Evolutionary conservation across 176 grass and related monocot species (phyloP).

Genomic region (Rhynchospora breviuscula): DNA sequence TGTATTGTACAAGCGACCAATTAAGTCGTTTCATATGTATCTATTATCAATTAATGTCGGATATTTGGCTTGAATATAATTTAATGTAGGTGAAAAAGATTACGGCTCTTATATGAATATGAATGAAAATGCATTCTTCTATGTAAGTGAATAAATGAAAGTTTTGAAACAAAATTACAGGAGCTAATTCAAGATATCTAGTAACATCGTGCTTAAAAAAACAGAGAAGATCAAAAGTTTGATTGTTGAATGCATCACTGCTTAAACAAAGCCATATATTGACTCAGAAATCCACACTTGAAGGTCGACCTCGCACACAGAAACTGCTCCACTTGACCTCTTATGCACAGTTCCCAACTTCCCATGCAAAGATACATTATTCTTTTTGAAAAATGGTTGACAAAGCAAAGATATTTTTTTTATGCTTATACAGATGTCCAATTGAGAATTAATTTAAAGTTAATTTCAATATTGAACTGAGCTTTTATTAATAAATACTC

Average conservation of each 20-base stretch:
- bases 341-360: not conserved
- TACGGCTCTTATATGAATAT: too few relatives aligned
- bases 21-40: too few relatives aligned
- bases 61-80: too few relatives aligned
- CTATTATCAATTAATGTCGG: too few relatives aligned
- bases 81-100: too few relatives aligned
- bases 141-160: too few relatives aligned
- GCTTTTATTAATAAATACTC: not conserved
- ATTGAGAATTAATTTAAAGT: not conserved
- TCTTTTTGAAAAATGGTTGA: not conserved
- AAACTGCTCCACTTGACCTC: not conserved
- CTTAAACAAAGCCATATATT: too few relatives aligned
- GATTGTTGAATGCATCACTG: not conserved
- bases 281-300: not conserved
- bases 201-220: too few relatives aligned
- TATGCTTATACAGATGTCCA: not conserved
- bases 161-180: too few relatives aligned
- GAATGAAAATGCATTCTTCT: too few relatives aligned
- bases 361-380: not conserved
- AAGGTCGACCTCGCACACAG: not conserved
- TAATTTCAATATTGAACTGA: not conserved
- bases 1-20: too few relatives aligned
- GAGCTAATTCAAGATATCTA: too few relatives aligned
- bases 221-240: not conserved
- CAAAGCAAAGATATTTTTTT: not conserved